phyloP scores from a whole-genome alignment of 805 yeast genomes.

The Starmerella floris region DNA sequence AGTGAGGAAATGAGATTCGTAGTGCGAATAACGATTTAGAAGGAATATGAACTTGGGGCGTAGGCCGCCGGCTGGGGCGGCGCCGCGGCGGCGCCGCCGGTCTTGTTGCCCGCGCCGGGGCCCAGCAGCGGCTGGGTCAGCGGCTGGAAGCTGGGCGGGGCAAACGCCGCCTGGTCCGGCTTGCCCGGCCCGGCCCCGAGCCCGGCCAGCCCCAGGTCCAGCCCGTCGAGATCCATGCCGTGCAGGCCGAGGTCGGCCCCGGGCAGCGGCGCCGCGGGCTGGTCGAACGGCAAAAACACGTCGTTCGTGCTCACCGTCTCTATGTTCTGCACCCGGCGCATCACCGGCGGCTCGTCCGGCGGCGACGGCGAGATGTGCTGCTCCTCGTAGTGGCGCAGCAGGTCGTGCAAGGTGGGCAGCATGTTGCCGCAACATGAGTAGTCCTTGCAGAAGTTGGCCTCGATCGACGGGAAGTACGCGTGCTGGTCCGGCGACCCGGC shows the following conservation, averaged over 20 bases:
- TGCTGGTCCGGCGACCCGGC: slow-evolving; percentile 33
- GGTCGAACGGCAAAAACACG: slow-evolving; percentile 47
- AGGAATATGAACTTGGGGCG: no score
- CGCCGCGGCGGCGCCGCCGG: background rate
- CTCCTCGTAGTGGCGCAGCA: slow-evolving; percentile 89
- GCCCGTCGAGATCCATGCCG: slow-evolving; percentile 1
- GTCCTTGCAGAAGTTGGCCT: slow-evolving; percentile 92
- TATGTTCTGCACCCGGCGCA: slow-evolving; percentile 39
- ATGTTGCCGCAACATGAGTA: slow-evolving; percentile 91
- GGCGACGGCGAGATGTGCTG: slow-evolving; percentile 66
- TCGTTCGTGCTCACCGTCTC: slow-evolving; percentile 90
- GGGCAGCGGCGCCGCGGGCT: background rate
- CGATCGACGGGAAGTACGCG: slow-evolving; percentile 79
- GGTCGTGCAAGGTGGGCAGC: slow-evolving; percentile 85
- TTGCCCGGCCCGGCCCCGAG: background rate
- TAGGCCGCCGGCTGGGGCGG: no score
- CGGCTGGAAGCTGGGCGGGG: slow-evolving; percentile 20
- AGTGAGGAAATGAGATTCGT: no score
- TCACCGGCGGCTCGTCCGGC: slow-evolving; percentile 28
- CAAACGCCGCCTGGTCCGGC: slow-evolving; percentile 11
- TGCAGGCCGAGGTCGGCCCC: background rate
- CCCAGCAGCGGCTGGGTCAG: background rate
- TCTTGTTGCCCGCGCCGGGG: background rate
- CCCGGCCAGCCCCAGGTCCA: background rate
- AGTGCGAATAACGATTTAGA: no score